A percentile compares a stretch with the other conserved stretches of the same genome.
phyloP scores from a whole-genome alignment of 768 basidiomycete species.

The Arthromyces matolae region DNA sequence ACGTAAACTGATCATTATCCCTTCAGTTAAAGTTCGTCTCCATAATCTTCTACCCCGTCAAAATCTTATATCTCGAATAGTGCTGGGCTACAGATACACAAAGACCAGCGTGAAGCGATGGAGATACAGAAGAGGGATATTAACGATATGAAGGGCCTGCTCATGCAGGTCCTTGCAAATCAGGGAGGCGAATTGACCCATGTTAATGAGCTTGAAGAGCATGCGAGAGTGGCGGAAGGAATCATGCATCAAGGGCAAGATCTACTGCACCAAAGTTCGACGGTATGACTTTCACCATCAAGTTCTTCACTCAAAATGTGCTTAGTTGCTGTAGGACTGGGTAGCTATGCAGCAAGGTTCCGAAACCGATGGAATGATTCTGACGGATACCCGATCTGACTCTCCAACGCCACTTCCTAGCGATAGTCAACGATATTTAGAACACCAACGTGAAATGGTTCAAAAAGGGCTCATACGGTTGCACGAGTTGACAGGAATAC shows the following conservation, averaged over 20 bases:
- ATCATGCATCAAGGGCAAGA: slow-evolving; percentile 55
- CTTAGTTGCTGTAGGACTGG: slow-evolving; percentile 24
- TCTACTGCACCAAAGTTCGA: slow-evolving; percentile 23
- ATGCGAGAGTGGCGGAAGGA: slow-evolving; percentile 34
- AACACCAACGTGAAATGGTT: slow-evolving; percentile 44
- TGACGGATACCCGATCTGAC: slow-evolving; percentile 12
- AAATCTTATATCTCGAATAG: slow-evolving; percentile 13
- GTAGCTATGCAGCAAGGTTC: slow-evolving; percentile 21
- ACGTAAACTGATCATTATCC: not conserved
- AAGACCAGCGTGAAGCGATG: slow-evolving; percentile 26
- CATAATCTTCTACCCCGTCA: not conserved
- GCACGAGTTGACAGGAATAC: slow-evolving; percentile 48
- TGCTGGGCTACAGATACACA: slow-evolving; percentile 26
- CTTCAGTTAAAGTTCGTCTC: slow-evolving; percentile 22
- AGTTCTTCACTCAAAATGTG: not conserved
- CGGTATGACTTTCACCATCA: slow-evolving; percentile 1
- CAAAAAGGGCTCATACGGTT: slow-evolving; percentile 43
- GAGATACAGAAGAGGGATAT: slow-evolving; percentile 27
- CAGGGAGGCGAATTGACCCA: slow-evolving; percentile 30
- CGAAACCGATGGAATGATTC: slow-evolving; percentile 4
- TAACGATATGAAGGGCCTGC: slow-evolving; percentile 32
- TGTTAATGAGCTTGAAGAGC: slow-evolving; percentile 34
- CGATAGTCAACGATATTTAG: slow-evolving; percentile 33
- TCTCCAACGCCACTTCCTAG: slow-evolving; percentile 18
- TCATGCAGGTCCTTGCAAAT: slow-evolving; percentile 37